A percentile compares a stretch with the other conserved stretches of the same genome.
Conservation (phyloP, 2,329 filamentous ascomycete species). For the Exutisphaerella laricina region DNA sequence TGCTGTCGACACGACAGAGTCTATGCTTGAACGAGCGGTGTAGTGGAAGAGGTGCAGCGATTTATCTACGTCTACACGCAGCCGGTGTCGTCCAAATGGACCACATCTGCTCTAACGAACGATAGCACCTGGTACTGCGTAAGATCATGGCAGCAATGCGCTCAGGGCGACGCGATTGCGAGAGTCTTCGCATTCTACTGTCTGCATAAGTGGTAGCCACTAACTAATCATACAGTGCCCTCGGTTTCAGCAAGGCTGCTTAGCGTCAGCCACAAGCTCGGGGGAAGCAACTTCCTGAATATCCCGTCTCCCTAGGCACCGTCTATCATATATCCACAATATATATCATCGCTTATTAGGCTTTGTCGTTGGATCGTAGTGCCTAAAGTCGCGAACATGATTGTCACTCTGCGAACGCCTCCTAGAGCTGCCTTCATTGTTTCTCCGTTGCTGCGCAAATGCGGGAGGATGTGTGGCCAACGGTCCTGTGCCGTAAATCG, state of each 20-base stretch:
- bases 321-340: background rate
- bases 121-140: too few relatives aligned
- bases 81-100: too few relatives aligned
- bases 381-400: constrained; percentile 2
- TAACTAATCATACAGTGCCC: background rate
- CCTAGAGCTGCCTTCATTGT: constrained; percentile 13
- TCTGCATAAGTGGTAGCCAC: too few relatives aligned
- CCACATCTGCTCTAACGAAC: too few relatives aligned
- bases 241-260: background rate
- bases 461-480: constrained; percentile 21
- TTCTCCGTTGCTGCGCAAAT: constrained; percentile 27
- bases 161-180: background rate
- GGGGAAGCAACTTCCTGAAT: background rate
- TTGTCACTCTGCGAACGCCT: constrained; percentile 13
- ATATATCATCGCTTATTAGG: background rate
- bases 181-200: background rate
- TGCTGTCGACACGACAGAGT: too few relatives aligned
- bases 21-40: too few relatives aligned
- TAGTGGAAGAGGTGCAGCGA: too few relatives aligned
- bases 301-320: too few relatives aligned
- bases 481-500: constrained; percentile 11
- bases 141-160: too few relatives aligned
- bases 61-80: too few relatives aligned
- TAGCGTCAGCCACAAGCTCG: background rate
- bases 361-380: background rate